phyloP scores from a whole-genome alignment of 2,329 filamentous ascomycete species.

The Ascochyta fabae region DNA sequence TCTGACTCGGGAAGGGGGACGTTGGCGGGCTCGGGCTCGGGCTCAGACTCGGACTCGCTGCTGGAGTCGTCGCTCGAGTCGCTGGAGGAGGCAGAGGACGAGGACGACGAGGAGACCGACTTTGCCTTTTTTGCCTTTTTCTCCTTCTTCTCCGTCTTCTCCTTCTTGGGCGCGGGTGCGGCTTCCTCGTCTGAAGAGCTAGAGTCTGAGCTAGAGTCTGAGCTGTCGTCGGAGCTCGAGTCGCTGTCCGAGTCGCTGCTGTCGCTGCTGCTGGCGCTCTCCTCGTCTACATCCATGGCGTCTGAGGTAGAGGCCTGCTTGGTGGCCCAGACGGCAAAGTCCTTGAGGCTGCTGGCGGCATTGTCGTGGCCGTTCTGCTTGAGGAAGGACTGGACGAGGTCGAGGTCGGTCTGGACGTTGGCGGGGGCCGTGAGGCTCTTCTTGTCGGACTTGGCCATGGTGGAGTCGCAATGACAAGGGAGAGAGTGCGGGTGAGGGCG shows the following conservation, averaged over 20 bases:
- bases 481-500: too few species aligned
- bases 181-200: constrained; percentile 37
- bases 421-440: constrained; percentile 23
- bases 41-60: constrained; percentile 33
- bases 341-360: constrained; percentile 37
- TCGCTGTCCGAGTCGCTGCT: constrained; percentile 30
- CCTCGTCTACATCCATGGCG: constrained; percentile 41
- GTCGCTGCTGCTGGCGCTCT: constrained; percentile 30
- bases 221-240: constrained; percentile 29
- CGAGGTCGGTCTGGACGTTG: constrained; percentile 26
- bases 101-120: constrained; percentile 28
- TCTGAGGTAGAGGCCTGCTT: constrained; percentile 22
- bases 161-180: constrained; percentile 25
- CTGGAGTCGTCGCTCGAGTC: constrained; percentile 27
- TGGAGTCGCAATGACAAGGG: background rate
- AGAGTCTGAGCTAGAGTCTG: constrained; percentile 31
- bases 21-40: constrained; percentile 35
- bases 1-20: constrained; percentile 37
- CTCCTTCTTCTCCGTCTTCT: constrained; percentile 23
- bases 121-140: constrained; percentile 28
- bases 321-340: constrained; percentile 41
- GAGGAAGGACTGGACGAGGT: constrained; percentile 46
- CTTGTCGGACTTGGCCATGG: constrained; percentile 37
- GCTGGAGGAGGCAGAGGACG: constrained; percentile 14
- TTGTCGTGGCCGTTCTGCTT: constrained; percentile 42